phyloP scores from a whole-genome alignment of 306 rosid species.

The Dryas octopetala region DNA sequence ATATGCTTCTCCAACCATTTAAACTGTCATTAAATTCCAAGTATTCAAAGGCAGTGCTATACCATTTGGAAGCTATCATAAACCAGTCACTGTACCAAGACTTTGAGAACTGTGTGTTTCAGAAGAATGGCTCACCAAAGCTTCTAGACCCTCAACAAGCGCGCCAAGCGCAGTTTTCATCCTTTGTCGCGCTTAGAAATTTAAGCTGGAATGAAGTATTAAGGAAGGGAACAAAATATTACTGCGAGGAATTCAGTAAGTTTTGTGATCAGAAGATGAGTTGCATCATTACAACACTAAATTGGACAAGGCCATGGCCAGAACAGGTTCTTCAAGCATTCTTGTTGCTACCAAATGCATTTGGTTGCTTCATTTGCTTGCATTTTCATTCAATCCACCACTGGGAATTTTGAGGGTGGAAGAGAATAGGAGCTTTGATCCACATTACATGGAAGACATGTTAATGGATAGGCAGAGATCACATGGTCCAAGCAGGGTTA shows the following conservation, averaged over 20 bases:
- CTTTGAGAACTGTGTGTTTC: constrained; percentile 82
- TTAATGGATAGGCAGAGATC: constrained; percentile 69
- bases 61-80: constrained; percentile 85
- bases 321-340: constrained; percentile 90
- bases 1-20: constrained; percentile 73
- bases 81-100: constrained; percentile 80
- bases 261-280: too few relatives aligned
- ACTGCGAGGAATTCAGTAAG: too few relatives aligned
- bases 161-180: constrained; percentile 63
- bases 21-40: constrained; percentile 64
- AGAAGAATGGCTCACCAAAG: constrained; percentile 76
- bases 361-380: constrained; percentile 90
- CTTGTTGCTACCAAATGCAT: constrained; percentile 86
- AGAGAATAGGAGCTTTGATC: constrained; percentile 67
- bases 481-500: constrained; percentile 66
- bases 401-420: constrained; percentile 78
- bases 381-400: constrained; percentile 75
- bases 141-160: constrained; percentile 67
- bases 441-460: constrained; percentile 85
- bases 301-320: constrained; percentile 92
- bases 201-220: too few relatives aligned
- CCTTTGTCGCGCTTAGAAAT: too few relatives aligned
- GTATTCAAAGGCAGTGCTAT: constrained; percentile 67
- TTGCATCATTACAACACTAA: constrained; percentile 59
- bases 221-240: too few relatives aligned